Conservation (phyloP, 176 grass and related monocot species). For the Carex myosuroides region DNA sequence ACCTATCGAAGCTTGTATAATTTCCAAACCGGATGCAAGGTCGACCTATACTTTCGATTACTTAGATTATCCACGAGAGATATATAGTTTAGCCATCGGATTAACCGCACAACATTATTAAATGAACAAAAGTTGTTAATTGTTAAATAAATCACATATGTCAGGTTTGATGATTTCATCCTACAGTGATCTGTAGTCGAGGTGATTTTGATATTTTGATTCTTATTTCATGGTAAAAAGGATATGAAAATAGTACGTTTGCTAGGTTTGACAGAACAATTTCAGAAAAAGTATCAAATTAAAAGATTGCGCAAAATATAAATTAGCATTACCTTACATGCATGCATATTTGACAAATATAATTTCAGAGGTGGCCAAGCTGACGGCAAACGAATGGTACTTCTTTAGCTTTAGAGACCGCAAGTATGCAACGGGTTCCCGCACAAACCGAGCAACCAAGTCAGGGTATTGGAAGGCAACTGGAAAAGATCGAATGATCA, state of each 20-base stretch:
- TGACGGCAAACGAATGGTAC: slow-evolving; percentile 81
- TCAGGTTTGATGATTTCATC: not conserved
- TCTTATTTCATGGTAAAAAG: not conserved
- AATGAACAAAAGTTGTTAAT: not conserved
- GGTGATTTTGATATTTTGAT: not conserved
- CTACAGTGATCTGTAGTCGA: not conserved
- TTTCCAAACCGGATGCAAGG: not conserved
- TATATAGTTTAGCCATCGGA: not conserved
- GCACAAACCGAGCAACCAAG: slow-evolving; percentile 80
- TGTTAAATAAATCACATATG: not conserved
- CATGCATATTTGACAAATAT: not conserved
- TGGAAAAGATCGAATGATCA: slow-evolving; percentile 62
- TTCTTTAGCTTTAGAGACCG: slow-evolving; percentile 96
- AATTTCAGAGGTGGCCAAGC: slow-evolving; percentile 52
- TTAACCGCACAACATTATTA: too few relatives aligned
- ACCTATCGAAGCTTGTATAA: not conserved
- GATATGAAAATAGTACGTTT: not conserved
- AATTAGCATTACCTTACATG: slow-evolving; percentile 1
- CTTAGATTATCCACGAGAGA: not conserved
- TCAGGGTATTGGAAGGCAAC: slow-evolving; percentile 86
- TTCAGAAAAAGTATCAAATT: not conserved
- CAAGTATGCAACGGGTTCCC: slow-evolving; percentile 75
- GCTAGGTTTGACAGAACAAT: not conserved
- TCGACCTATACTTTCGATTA: not conserved
- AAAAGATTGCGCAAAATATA: not conserved